Base-by-base conservation (phyloP, 805 yeast genomes). In the Metschnikowia drakensbergensis region DNA sequence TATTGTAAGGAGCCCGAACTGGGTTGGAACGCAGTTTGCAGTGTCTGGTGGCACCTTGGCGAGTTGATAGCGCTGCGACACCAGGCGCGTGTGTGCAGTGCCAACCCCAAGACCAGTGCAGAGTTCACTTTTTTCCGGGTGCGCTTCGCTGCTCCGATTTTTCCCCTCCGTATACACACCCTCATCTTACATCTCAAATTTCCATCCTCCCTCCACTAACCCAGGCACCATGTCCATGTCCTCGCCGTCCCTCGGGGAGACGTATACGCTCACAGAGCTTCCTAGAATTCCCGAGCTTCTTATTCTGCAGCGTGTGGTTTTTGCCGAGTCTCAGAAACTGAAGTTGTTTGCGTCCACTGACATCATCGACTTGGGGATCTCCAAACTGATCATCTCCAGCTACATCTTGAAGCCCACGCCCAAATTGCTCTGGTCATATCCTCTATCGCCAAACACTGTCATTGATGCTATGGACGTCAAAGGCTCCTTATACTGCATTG, bases 341-440 rank as follows among this genome's bases (percentile, higher is more conserved):
- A 49, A 38, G 34, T 27, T 37, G 4, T 49, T 30, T 32, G 40
- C 36, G 22, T 52, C 55, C 11, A 49, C 61, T 30, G 66, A 67
- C 17, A 59, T 71, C 33, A 67, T 80, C 50, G 82, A 79, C 56
- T 55, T 80, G 42, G 82, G 79, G n/a, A 71, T 79, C 40, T 74
- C 80, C 49, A 81, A 79, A 44, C 79, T 82, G 34, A 73, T 71
- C 54, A 66, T 80, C 36, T 77, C 81, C 29, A 71, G 78, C 33
- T 78, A 74, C 57, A 65, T 79, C 32, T 72, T 77, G 45, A 75
- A 71, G 55, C 84, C 84, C 13, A 71, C 81, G 10, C 84, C 84
- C n/a, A 77, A 74, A 51, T 64, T 80, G 61, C 64, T 73, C 35
- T 79, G 83, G 83, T 75, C 82, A 3, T 68, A 71, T 56, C 75